Conservation (phyloP, 2,329 filamentous ascomycete species). For the Tolypocladium amazonense region DNA sequence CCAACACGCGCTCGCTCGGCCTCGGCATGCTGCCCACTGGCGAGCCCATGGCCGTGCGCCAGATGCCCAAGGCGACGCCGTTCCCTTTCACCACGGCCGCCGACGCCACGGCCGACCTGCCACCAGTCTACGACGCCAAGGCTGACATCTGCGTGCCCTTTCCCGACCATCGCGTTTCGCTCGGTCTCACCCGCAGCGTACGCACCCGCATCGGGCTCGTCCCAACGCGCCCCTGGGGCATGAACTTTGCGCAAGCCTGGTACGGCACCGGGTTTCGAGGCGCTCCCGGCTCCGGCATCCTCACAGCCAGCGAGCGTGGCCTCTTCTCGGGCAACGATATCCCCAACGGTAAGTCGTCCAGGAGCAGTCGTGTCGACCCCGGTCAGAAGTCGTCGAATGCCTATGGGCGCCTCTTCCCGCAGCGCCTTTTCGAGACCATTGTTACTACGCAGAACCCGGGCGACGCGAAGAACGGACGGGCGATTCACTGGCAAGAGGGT, state of each 20-base stretch:
- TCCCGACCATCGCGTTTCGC: constrained; percentile 56
- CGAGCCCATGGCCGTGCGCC: constrained; percentile 44
- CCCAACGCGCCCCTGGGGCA: constrained; percentile 45
- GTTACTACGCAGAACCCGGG: constrained; percentile 39
- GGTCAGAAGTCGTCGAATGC: constrained; percentile 22
- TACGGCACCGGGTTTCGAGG: constrained; percentile 12
- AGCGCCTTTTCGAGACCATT: constrained; percentile 50
- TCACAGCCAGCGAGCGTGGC: constrained; percentile 26
- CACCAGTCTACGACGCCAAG: constrained; percentile 49
- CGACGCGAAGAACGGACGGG: constrained; percentile 44
- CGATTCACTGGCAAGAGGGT: constrained; percentile 56
- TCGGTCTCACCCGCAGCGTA: constrained; percentile 24
- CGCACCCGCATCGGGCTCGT: constrained; percentile 44
- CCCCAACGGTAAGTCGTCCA: not conserved
- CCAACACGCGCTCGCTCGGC: constrained; percentile 12
- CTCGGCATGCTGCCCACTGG: constrained; percentile 53
- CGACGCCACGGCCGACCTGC: constrained; percentile 50
- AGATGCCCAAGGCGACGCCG: constrained; percentile 33
- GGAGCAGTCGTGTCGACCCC: not conserved
- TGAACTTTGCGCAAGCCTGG: constrained; percentile 40
- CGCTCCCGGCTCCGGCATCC: constrained; percentile 17
- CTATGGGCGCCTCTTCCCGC: constrained; percentile 42
- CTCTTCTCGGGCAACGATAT: constrained; percentile 22
- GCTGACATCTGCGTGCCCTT: constrained; percentile 49
- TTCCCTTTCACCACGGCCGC: constrained; percentile 46